Percentiles rank a stretch among this genome's conserved stretches.
These are phyloP conservation scores for Pseudogymnoascus sp. DNA, from an alignment of 2,329 filamentous ascomycete genomes.

Conservation along the genomic window DNA sequence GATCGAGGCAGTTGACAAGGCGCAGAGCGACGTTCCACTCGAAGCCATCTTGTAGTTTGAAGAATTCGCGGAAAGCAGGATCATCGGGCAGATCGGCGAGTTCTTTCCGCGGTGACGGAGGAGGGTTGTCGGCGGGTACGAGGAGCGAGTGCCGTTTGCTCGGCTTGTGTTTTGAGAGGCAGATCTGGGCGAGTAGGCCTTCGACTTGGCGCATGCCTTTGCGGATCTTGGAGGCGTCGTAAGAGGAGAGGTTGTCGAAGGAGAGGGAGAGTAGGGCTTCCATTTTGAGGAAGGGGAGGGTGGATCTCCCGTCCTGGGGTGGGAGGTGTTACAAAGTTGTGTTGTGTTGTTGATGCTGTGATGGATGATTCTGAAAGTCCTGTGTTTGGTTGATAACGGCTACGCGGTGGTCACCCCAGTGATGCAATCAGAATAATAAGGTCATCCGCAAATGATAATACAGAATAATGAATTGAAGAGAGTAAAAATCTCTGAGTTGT, in stretches of 20 bases:
- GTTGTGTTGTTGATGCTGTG: slow-evolving; percentile 9
- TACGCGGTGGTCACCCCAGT: neutral
- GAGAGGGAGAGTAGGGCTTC: slow-evolving; percentile 85
- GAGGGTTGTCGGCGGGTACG: slow-evolving; percentile 32
- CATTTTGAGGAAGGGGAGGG: slow-evolving; percentile 44
- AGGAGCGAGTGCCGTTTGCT: slow-evolving; percentile 24
- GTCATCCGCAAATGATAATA: slow-evolving; percentile 17
- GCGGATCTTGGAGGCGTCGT: slow-evolving; percentile 79
- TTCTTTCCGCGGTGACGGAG: slow-evolving; percentile 43
- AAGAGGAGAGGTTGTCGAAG: slow-evolving; percentile 93
- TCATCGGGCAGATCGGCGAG: slow-evolving; percentile 68
- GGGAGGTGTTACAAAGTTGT: neutral
- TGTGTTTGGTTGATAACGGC: slow-evolving; percentile 11
- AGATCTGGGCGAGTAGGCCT: slow-evolving; percentile 88
- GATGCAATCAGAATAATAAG: neutral
- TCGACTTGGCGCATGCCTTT: slow-evolving; percentile 94
- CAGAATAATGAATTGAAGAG: slow-evolving; percentile 26
- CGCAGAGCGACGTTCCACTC: slow-evolving; percentile 94
- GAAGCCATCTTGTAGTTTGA: slow-evolving; percentile 92
- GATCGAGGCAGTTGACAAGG: slow-evolving; percentile 76
- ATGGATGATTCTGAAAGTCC: slow-evolving; percentile 12
- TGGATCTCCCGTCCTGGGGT: neutral
- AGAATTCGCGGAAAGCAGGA: slow-evolving; percentile 90
- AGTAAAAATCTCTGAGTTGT: slow-evolving; percentile 5
- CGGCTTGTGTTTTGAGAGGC: slow-evolving; percentile 43